These are phyloP conservation scores for Aspergillus arachidicola DNA, from an alignment of 2,329 filamentous ascomycete genomes.

Conservation along the genomic window DNA sequence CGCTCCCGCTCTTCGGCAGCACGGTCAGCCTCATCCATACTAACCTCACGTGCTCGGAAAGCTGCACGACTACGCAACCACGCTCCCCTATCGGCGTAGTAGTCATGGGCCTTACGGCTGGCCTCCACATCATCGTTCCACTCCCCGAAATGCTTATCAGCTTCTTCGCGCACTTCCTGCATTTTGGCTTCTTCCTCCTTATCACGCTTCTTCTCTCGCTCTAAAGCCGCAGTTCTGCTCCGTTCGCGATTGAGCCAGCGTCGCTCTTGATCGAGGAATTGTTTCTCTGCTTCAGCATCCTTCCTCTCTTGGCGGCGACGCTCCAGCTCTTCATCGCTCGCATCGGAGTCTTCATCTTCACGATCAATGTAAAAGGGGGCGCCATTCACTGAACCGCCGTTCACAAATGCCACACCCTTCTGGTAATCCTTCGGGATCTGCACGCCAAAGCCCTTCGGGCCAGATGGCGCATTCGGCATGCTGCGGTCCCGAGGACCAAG, in stretches of 20 bases:
- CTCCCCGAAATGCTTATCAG: conserved; percentile 71
- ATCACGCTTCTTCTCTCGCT: conserved; percentile 81
- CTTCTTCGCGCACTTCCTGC: conserved; percentile 65
- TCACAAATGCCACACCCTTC: conserved; percentile 80
- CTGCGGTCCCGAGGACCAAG: conserved; percentile 70
- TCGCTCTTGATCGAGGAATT: conserved; percentile 81
- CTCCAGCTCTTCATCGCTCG: conserved; percentile 84
- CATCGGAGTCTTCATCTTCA: conserved; percentile 85
- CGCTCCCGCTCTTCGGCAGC: conserved; percentile 74
- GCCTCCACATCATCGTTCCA: conserved; percentile 91
- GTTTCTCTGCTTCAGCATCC: conserved; percentile 74
- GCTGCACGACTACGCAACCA: conserved; percentile 81
- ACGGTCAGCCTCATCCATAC: conserved; percentile 80
- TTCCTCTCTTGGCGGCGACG: conserved; percentile 70
- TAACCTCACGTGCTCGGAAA: conserved; percentile 73
- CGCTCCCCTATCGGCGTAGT: conserved; percentile 81
- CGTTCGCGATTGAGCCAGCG: conserved; percentile 90
- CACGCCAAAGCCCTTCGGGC: conserved; percentile 63
- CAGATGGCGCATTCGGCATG: conserved; percentile 74
- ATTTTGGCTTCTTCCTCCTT: conserved; percentile 70
- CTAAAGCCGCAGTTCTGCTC: conserved; percentile 78
- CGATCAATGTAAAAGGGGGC: conserved; percentile 57
- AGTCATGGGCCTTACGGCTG: conserved; percentile 70
- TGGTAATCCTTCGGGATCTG: conserved; percentile 73
- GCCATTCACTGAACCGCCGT: conserved; percentile 70